Base-by-base conservation (phyloP, 148 eudicot species). In the Rhododendron ovatum region DNA sequence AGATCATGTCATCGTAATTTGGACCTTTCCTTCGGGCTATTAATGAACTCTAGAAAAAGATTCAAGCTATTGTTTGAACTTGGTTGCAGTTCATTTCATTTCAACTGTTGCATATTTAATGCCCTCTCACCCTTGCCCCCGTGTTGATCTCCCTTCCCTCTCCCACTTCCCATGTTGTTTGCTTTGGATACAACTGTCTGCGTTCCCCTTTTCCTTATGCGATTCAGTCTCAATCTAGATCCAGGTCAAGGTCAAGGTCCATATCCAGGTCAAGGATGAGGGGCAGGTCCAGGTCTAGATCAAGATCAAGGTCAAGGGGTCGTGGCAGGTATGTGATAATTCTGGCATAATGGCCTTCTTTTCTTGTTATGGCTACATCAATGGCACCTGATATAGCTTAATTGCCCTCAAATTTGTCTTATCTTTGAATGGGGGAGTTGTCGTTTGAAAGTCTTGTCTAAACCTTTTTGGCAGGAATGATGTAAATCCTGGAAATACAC, bases 401-500 rank as follows among this genome's bases (percentile, higher is more conserved):
- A 59, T 63, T 48, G 22, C 53, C 41, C 41, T 80, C 12, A 15
- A 48, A 9, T 3, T 33, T 33, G 22, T 78, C 17, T 47, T 26
- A 5, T 47, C 48, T 28, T 81, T 35, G 17, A n/a, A 37, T 7
- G 12, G 2, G 84, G 50, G 1, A 26, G 15, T 73, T 73, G 81
- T 33, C 45, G 63, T 82, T 43, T 78, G 47, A 14, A 30, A 85
- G 73, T 37, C 82, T 80, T n/a, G 33, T 83, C 37, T 76, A 73
- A 81, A 74, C 76, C 69, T 82, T 74, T 83, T 80, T 86, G 77
- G 57, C 92, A 97, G 99, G 93, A 61, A 87, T 84, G 96, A 91
- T 2, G 90, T 37, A 78, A 96, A 97, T 90, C 96, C 92, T 80
- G 99, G 99, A 69, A 94, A 91, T 89, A 93, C 99, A 39, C 96